These are phyloP conservation scores for Ogataea glucozyma DNA, from an alignment of 805 yeast genomes.

Conservation along the genomic window DNA sequence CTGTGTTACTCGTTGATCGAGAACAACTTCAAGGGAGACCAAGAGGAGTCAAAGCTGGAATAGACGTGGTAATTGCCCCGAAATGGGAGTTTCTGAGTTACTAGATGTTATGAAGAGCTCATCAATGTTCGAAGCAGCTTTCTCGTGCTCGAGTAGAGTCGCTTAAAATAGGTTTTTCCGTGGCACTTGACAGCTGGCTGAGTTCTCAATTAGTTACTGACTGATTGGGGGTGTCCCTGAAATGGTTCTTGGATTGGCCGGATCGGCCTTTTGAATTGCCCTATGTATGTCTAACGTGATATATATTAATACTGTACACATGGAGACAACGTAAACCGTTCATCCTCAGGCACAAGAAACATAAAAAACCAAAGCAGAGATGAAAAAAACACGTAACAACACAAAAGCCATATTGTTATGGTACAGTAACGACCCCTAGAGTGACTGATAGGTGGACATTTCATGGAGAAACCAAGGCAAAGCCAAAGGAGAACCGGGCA, in stretches of 20 bases:
- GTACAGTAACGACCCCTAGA: background rate
- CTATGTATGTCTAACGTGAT: constrained; percentile 4
- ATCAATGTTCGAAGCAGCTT: too few species aligned
- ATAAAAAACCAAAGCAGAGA: constrained; percentile 3
- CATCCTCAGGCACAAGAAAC: constrained; percentile 1
- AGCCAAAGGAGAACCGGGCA: too few species aligned
- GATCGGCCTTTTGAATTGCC: too few species aligned
- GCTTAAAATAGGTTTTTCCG: too few species aligned
- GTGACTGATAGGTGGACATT: background rate
- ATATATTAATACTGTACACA: constrained; percentile 8
- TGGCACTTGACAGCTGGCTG: too few species aligned
- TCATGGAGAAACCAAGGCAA: background rate
- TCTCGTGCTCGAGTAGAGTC: too few species aligned
- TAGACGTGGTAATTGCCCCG: background rate
- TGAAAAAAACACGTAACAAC: background rate
- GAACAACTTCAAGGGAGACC: constrained; percentile 23
- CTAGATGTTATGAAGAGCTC: background rate
- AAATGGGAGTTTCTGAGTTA: background rate
- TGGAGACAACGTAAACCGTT: constrained; percentile 3
- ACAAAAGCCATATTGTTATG: constrained; percentile 1
- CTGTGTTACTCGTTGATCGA: constrained; percentile 59
- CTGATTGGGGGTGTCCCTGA: too few species aligned
- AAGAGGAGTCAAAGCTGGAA: constrained; percentile 8
- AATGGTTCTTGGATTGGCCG: too few species aligned
- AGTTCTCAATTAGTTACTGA: too few species aligned